phyloP scores from a whole-genome alignment of 169 alveolate species.

The Plasmodium malariae region DNA sequence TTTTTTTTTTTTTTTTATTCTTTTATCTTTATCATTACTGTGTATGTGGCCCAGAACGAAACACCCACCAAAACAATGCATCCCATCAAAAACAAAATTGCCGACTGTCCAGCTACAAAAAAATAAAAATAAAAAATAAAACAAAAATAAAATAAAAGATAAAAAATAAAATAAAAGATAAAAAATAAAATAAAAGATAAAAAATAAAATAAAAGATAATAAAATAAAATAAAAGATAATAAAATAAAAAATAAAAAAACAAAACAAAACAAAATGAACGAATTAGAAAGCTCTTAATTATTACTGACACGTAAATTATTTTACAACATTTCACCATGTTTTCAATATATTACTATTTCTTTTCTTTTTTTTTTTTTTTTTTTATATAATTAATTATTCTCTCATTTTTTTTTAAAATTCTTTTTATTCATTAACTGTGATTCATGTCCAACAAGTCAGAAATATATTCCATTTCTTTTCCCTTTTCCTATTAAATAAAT shows the following conservation, averaged over 20 bases:
- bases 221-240: too few relatives aligned
- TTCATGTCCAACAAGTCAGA: conserved; percentile 48
- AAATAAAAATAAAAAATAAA: neutral
- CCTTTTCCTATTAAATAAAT: conserved; percentile 62
- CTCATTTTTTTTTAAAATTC: conserved; percentile 6
- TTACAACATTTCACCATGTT: too few relatives aligned
- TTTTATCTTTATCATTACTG: conserved; percentile 25
- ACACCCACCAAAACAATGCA: conserved; percentile 59
- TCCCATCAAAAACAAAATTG: conserved; percentile 63
- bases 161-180: too few relatives aligned
- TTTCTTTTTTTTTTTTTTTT: neutral
- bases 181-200: too few relatives aligned
- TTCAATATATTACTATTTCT: too few relatives aligned
- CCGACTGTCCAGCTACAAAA: conserved; percentile 67
- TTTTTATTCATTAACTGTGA: conserved; percentile 26
- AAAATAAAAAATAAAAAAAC: too few relatives aligned
- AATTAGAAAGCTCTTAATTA: neutral
- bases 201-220: too few relatives aligned
- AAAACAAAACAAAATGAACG: too few relatives aligned
- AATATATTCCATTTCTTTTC: conserved; percentile 66
- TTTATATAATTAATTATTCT: neutral
- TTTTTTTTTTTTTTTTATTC: neutral
- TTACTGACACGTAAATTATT: neutral
- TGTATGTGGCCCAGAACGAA: conserved; percentile 71
- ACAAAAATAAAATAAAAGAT: too few relatives aligned